phyloP scores from a whole-genome alignment of 192 early-diverging fungal species.

The Coemansia sp. region DNA sequence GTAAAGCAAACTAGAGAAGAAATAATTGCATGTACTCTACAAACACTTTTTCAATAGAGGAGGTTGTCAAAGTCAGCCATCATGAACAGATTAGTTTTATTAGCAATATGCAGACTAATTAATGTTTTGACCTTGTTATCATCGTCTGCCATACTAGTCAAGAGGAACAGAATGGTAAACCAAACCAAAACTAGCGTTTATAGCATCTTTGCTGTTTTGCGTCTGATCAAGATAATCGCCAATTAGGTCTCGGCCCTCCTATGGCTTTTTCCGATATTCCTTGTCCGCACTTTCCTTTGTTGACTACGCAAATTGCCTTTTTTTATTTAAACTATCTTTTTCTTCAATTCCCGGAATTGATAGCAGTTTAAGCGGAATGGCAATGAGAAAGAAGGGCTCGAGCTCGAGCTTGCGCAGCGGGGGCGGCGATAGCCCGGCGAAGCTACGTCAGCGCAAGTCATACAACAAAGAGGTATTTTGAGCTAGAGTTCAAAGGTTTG shows the following conservation, averaged over 20 bases:
- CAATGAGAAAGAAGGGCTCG: constrained; percentile 40
- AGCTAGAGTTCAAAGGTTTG: background rate
- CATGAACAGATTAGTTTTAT: too few relatives aligned
- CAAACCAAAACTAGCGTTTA: too few relatives aligned
- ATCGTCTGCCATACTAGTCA: too few relatives aligned
- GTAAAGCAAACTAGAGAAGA: too few relatives aligned
- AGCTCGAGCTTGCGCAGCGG: constrained; percentile 16
- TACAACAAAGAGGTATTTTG: constrained; percentile 15
- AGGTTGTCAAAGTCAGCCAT: too few relatives aligned
- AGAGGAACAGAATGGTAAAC: too few relatives aligned
- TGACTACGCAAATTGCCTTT: background rate
- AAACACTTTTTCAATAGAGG: too few relatives aligned
- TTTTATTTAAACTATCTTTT: background rate
- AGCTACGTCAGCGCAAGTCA: constrained; percentile 42
- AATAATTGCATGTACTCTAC: too few relatives aligned
- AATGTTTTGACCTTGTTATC: too few relatives aligned
- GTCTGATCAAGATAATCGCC: constrained; percentile 1
- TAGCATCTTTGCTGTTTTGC: too few relatives aligned
- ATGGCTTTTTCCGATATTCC: background rate
- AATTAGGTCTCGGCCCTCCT: background rate
- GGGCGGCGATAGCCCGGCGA: constrained; percentile 28
- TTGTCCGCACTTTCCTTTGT: background rate
- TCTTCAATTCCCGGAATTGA: background rate
- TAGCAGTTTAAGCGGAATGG: background rate
- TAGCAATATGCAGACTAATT: too few relatives aligned